Base-by-base conservation (phyloP, 1,139 yeast species). In the Geotrichum bryndzae region DNA sequence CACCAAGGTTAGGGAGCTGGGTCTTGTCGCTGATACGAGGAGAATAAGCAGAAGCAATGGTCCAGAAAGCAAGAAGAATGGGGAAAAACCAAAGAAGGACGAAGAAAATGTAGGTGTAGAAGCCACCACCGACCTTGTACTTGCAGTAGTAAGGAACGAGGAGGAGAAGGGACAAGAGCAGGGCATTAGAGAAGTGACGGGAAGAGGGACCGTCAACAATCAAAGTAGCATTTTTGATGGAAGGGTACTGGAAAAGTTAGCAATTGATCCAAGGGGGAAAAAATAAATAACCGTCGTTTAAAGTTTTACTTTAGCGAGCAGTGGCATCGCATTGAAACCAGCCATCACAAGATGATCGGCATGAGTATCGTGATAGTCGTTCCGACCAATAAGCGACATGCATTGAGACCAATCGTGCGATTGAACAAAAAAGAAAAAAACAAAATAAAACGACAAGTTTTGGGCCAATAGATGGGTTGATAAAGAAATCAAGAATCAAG, bases 171-270 rank as follows among this genome's bases (percentile, higher is more conserved):
- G 80, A 78, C 33, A 81, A 63, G 66, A 90, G 73, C n/a, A 83
- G 74, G 67, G 72, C 70, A 76, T 90, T 91, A 75, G 84, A 83
- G 76, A 91, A 90, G 68, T 86, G 83, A 70, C 84, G 85, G 53
- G 91, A 80, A 33, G 96, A 92, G 6, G 96, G 90, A 53, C 97
- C 97, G 74, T 90, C 97, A 7, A 96, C 97, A 50, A 96, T 91
- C 67, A 90, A 79, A 29, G 92, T 92, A 11, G 95, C 96, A 73
- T 90, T 90, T 69, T 87, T 83, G 73, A 90, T 90, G 13, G 95
- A 78, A 46, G 96, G 96, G 59, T 68, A 76, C 74, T 59, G 22
- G 22, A 38, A 23, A 57, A 51, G 38, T 53, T 53, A 53, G 46
- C 29, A 53, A 22, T 22, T 27, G 33, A 23, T 57, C 8, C 25